A percentile compares a stretch with the other conserved stretches of the same genome.
Evolutionary conservation across 495 filamentous ascomycete species (phyloP).

Genomic region (Penicillium antarcticum): DNA sequence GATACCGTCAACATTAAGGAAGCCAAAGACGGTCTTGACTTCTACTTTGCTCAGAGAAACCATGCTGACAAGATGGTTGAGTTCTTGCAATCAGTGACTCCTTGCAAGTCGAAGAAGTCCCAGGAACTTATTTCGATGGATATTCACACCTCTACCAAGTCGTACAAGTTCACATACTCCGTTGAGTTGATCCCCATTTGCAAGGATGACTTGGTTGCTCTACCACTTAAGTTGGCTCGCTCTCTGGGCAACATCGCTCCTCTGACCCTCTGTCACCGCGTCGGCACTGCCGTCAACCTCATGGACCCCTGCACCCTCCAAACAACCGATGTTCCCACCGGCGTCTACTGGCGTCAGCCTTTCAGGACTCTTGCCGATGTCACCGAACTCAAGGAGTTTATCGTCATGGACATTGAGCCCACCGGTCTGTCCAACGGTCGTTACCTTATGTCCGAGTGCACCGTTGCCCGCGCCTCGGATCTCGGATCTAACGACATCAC

Average conservation of each 20-base stretch:
- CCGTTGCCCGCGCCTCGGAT: constrained; percentile 82
- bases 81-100: constrained; percentile 72
- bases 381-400: constrained; percentile 83
- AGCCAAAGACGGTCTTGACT: constrained; percentile 88
- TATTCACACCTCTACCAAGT: constrained; percentile 82
- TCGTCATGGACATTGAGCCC: constrained; percentile 91
- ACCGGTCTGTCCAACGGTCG: constrained; percentile 72
- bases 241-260: constrained; percentile 82
- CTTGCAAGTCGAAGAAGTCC: constrained; percentile 76
- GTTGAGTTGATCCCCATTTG: constrained; percentile 87
- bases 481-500: constrained; percentile 82
- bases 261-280: constrained; percentile 76
- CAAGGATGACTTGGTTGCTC: constrained; percentile 90
- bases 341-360: constrained; percentile 82
- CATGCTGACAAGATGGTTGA: constrained; percentile 91
- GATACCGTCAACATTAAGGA: constrained; percentile 98
- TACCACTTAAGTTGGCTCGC: constrained; percentile 86
- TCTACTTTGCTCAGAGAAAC: constrained; percentile 85
- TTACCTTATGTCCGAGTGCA: constrained; percentile 79
- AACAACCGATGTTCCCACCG: constrained; percentile 75
- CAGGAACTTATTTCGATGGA: constrained; percentile 92
- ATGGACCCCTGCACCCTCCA: constrained; percentile 90
- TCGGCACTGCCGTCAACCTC: constrained; percentile 86
- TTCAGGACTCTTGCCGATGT: constrained; percentile 82
- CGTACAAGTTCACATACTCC: constrained; percentile 89